Evolutionary conservation across 768 basidiomycete genomes (phyloP).

Genomic region (Pisolithus albus): DNA sequence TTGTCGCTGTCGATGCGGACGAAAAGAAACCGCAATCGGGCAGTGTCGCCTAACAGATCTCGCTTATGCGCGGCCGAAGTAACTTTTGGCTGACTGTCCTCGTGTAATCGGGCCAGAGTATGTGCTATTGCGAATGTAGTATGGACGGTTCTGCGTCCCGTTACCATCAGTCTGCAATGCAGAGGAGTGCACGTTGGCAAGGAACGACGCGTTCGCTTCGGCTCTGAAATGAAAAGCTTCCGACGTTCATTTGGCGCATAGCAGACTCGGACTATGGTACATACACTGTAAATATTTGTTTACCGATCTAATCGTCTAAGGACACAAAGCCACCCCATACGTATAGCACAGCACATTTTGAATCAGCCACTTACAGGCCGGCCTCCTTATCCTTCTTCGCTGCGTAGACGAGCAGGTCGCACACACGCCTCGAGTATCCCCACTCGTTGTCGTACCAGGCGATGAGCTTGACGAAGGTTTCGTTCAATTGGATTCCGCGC

Average conservation of each 20-base stretch:
- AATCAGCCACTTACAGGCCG: slow-evolving; percentile 8
- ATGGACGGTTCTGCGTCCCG: too few species aligned
- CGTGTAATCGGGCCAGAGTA: too few species aligned
- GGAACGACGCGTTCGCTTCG: not conserved
- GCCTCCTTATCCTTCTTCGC: slow-evolving; percentile 60
- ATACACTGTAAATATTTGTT: not conserved
- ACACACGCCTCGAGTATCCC: slow-evolving; percentile 90
- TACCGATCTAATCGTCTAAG: not conserved
- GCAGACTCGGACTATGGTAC: too few species aligned
- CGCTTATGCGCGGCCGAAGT: too few species aligned
- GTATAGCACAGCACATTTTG: too few species aligned
- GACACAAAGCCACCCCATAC: too few species aligned
- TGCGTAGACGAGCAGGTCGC: slow-evolving; percentile 78
- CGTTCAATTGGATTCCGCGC: slow-evolving; percentile 87
- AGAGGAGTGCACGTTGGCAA: too few species aligned
- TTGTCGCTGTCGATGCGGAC: not conserved
- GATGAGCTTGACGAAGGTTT: slow-evolving; percentile 93
- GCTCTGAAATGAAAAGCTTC: not conserved
- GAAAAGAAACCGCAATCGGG: not conserved
- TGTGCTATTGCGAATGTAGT: too few species aligned
- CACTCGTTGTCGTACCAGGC: slow-evolving; percentile 95
- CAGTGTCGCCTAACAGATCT: too few species aligned
- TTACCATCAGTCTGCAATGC: too few species aligned
- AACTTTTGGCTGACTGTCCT: too few species aligned
- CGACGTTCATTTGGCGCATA: not conserved